Percentiles rank a stretch among this genome's conserved stretches.
These are phyloP conservation scores for Sparassis latifolia DNA, from an alignment of 1,284 basidiomycete genomes.

Conservation along the genomic window DNA sequence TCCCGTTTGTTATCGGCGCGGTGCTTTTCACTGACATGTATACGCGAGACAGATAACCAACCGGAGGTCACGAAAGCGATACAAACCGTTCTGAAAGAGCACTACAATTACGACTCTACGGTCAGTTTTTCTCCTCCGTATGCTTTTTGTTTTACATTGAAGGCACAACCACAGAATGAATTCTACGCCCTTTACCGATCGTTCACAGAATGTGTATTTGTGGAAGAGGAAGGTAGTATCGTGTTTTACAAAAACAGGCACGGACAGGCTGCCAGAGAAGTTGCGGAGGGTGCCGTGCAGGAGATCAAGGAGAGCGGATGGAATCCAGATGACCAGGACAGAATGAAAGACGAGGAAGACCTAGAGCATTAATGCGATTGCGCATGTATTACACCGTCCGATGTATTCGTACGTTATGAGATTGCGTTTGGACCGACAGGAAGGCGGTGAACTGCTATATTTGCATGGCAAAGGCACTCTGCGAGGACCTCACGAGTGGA, in stretches of 20 bases:
- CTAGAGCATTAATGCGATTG: not conserved
- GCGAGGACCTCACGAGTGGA: too few relatives aligned
- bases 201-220: constrained; percentile 43
- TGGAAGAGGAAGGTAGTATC: constrained; percentile 71
- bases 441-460: too few relatives aligned
- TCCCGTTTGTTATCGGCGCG: not conserved
- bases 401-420: too few relatives aligned
- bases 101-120: constrained; percentile 38
- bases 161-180: constrained; percentile 17
- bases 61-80: constrained; percentile 26
- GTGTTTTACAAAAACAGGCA: constrained; percentile 71
- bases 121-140: constrained; percentile 29
- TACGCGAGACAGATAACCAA: constrained; percentile 28
- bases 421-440: too few relatives aligned
- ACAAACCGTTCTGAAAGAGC: constrained; percentile 25
- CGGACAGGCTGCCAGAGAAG: constrained; percentile 31
- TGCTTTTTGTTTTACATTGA: not conserved
- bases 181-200: constrained; percentile 30
- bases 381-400: not conserved
- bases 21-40: not conserved
- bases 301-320: constrained; percentile 14
- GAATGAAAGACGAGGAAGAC: not conserved
- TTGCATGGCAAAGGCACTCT: too few relatives aligned
- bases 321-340: constrained; percentile 16
- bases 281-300: constrained; percentile 13